Base-by-base conservation (phyloP, 2,329 filamentous ascomycete species). In the Pyrenophora seminiperda region DNA sequence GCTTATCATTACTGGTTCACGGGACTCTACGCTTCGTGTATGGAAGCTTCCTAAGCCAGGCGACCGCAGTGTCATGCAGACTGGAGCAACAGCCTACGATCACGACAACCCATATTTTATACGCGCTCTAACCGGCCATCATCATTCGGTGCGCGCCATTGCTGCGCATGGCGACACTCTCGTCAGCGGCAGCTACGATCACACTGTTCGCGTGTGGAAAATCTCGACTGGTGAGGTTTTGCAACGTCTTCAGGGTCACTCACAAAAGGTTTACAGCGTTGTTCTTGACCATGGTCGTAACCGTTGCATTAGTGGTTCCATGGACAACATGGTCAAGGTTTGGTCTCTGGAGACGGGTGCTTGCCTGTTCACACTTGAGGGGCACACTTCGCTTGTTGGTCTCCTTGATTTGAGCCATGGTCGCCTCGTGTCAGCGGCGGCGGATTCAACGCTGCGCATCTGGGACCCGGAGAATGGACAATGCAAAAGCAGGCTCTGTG, bases 241-340 rank as follows among this genome's bases (percentile, higher is more conserved):
- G 3, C 90, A 96, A 66, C 85, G 91, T 10, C 80, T 99, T 4
- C 85, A 88, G 54, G 94, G 94, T 1, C 94, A 99, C 70, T 83
- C 84, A 0, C 87, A 93, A 70, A 97, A 99, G 72, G 94, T 99
- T 0, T 99, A 99, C 72, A 97, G 92, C 53, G 94, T 99, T 7
- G 94, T 99, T 7, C 79, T 97, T 17, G 94, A 99, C 66, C 88
- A 91, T 61, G 86, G 88, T 63, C 89, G 94, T 51, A 96, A 95
- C 67, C 88, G 93, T 32, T 99, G 94, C 75, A 97, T 99, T 57
- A 97, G 92, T 56, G 94, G 94, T 10, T 96, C 92, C 5, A 99
- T 99, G 94, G 94, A 99, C 72, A 96, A 94, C 56, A 82, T 92
- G 58, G 94, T 99, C 69, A 97, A 97, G 75, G 93, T 99, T 10